phyloP scores from a whole-genome alignment of 176 grass and related monocot species.

The Phragmites australis region DNA sequence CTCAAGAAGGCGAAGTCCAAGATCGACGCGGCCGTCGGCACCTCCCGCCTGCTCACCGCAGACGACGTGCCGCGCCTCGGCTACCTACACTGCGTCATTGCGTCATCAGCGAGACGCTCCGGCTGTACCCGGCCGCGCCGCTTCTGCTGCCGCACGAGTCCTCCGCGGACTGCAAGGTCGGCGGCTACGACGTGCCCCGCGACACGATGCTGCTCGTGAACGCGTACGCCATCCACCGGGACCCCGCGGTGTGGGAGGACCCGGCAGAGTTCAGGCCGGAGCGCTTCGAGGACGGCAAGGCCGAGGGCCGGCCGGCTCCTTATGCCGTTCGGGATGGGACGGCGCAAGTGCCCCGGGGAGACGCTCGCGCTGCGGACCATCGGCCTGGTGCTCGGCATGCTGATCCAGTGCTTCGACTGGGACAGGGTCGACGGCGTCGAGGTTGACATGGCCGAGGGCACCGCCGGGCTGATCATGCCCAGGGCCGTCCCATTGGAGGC shows the following conservation, averaged over 20 bases:
- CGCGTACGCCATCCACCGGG: slow-evolving; percentile 56
- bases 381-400: slow-evolving; percentile 29
- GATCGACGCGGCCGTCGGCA: slow-evolving; percentile 26
- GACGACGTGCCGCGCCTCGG: slow-evolving; percentile 40
- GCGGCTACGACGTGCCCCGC: slow-evolving; percentile 16
- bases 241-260: slow-evolving; percentile 32
- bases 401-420: slow-evolving; percentile 74
- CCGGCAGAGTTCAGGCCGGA: slow-evolving; percentile 48
- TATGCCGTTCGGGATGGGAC: slow-evolving; percentile 54
- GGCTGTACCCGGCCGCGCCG: slow-evolving; percentile 40
- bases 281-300: slow-evolving; percentile 26
- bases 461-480: slow-evolving; percentile 16
- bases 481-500: slow-evolving; percentile 41
- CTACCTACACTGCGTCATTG: slow-evolving; percentile 48
- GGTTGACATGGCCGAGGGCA: slow-evolving; percentile 45
- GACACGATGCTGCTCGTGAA: slow-evolving; percentile 61
- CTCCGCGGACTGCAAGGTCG: slow-evolving; percentile 33
- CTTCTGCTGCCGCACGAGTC: slow-evolving; percentile 48
- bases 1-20: slow-evolving; percentile 35
- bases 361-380: slow-evolving; percentile 19
- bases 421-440: slow-evolving; percentile 20
- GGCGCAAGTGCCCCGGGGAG: slow-evolving; percentile 56
- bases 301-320: not conserved
- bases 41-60: slow-evolving; percentile 20
- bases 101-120: slow-evolving; percentile 60